Percentiles rank a stretch among this genome's conserved stretches.
These are phyloP conservation scores for Bacterosira constricta DNA, from an alignment of 108 stramenopile genomes.

Conservation along the genomic window DNA sequence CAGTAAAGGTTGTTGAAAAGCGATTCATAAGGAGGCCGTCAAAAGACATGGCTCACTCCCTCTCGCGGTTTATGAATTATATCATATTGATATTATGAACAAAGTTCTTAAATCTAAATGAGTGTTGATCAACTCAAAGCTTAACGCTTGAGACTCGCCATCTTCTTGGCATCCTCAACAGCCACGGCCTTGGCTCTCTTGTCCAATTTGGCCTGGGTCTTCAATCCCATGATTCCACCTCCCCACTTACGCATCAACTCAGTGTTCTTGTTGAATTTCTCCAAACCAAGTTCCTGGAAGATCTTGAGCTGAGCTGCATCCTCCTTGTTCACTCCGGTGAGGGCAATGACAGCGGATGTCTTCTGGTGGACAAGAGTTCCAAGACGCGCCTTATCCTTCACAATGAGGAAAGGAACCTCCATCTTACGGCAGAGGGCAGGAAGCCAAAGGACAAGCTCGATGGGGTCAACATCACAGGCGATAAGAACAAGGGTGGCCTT, in stretches of 20 bases:
- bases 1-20: slow-evolving; percentile 20
- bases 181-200: slow-evolving; percentile 96
- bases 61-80: slow-evolving; percentile 45
- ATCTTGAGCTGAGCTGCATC: slow-evolving; percentile 87
- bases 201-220: slow-evolving; percentile 98
- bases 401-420: slow-evolving; percentile 99
- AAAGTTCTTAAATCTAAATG: slow-evolving; percentile 19
- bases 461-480: slow-evolving; percentile 98
- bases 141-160: slow-evolving; percentile 77
- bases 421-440: slow-evolving; percentile 99
- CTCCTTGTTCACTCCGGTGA: slow-evolving; percentile 93
- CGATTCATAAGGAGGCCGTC: slow-evolving; percentile 31
- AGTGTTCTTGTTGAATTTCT: slow-evolving; percentile 97
- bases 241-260: slow-evolving; percentile 95
- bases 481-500: slow-evolving; percentile 98
- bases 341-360: slow-evolving; percentile 86
- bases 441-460: slow-evolving; percentile 99
- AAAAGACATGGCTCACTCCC: slow-evolving; percentile 17
- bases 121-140: background rate
- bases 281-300: slow-evolving; percentile 80
- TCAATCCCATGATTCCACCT: slow-evolving; percentile 99
- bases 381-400: slow-evolving; percentile 99
- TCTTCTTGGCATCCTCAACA: slow-evolving; percentile 97
- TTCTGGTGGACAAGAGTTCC: slow-evolving; percentile 98
- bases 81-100: slow-evolving; percentile 19